phyloP scores from a whole-genome alignment of 495 filamentous ascomycete genomes.

The Penicillium paradoxum region DNA sequence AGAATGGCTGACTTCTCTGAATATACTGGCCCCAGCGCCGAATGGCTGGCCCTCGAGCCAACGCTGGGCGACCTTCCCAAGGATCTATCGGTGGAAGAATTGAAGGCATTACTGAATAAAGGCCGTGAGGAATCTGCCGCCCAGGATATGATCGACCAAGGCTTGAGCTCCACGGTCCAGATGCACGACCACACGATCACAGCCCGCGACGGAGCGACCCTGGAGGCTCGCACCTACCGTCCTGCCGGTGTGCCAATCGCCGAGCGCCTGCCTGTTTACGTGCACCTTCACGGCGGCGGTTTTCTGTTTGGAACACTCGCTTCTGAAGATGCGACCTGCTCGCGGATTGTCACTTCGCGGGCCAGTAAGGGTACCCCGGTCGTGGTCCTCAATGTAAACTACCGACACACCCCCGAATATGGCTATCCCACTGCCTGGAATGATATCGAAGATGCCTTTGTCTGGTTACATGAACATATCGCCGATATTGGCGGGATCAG shows the following conservation, averaged over 20 bases:
- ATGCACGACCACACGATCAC: conserved; percentile 31
- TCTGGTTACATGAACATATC: conserved; percentile 40
- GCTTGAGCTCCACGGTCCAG: conserved; percentile 21
- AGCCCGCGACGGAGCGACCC: conserved; percentile 35
- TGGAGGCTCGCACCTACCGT: conserved; percentile 44
- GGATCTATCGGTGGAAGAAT: conserved; percentile 19
- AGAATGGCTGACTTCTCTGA: conserved; percentile 39
- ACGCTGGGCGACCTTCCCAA: conserved; percentile 20
- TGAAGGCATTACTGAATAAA: conserved; percentile 26
- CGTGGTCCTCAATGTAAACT: conserved; percentile 43
- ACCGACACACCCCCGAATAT: conserved; percentile 45
- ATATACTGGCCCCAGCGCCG: conserved; percentile 34
- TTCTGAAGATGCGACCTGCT: conserved; percentile 45
- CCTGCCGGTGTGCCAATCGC: conserved; percentile 20
- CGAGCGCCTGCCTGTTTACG: conserved; percentile 36
- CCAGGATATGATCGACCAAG: conserved; percentile 24
- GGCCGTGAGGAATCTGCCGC: conserved; percentile 31
- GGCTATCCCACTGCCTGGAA: conserved; percentile 40
- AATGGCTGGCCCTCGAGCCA: conserved; percentile 38
- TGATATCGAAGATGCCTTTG: conserved; percentile 44
- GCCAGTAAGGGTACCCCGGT: conserved; percentile 15
- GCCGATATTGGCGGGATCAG: conserved; percentile 28
- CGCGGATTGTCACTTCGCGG: conserved; percentile 32
- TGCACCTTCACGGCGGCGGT: conserved; percentile 50
- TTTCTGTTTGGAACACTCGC: conserved; percentile 42